phyloP scores from a whole-genome alignment of 108 stramenopile genomes.

The Nitzschia inconspicua region DNA sequence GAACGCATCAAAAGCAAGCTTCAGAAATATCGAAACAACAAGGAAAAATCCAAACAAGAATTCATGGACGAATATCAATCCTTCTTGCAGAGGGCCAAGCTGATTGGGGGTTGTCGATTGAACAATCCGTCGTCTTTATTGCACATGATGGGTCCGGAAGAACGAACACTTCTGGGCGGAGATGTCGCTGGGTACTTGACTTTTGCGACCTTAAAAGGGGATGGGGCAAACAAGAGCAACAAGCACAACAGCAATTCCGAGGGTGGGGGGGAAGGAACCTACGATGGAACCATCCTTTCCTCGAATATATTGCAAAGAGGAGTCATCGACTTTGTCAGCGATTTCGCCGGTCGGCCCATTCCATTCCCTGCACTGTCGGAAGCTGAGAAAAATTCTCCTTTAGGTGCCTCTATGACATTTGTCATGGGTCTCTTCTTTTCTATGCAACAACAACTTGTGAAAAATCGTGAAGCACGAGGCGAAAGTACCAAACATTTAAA shows the following conservation, averaged over 20 bases:
- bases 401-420: constrained; percentile 42
- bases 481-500: background rate
- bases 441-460: constrained; percentile 36
- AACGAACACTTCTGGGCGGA: constrained; percentile 31
- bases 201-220: constrained; percentile 25
- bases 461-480: constrained; percentile 17
- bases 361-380: constrained; percentile 46
- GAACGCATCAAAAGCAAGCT: constrained; percentile 53
- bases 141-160: background rate
- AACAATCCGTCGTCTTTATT: too few species aligned
- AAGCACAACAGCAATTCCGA: background rate
- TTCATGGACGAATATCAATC: constrained; percentile 41
- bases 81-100: constrained; percentile 1
- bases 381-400: constrained; percentile 34
- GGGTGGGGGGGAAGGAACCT: background rate
- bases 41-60: constrained; percentile 29
- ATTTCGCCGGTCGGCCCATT: constrained; percentile 26
- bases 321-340: constrained; percentile 21
- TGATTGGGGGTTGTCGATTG: background rate
- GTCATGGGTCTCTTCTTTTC: constrained; percentile 41
- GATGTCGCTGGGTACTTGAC: constrained; percentile 44
- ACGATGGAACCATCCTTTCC: background rate
- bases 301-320: background rate
- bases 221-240: background rate
- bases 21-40: constrained; percentile 52